These are phyloP conservation scores for Cladosporium halotolerans DNA, from an alignment of 2,329 filamentous ascomycete genomes.

Conservation along the genomic window DNA sequence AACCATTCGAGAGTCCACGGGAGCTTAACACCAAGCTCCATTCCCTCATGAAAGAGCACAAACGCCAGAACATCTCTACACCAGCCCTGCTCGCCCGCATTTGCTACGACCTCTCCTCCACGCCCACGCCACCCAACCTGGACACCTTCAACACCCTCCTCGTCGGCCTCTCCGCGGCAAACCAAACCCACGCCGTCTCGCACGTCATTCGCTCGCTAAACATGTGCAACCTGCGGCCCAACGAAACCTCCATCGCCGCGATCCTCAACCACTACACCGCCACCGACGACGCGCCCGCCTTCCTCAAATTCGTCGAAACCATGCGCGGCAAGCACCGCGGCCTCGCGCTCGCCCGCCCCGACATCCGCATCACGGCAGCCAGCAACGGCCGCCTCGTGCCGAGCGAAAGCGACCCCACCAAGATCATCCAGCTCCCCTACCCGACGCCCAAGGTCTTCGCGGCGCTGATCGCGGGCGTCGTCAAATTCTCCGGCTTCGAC, in stretches of 20 bases:
- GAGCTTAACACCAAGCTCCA: slow-evolving; percentile 23
- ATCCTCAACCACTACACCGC: slow-evolving; percentile 37
- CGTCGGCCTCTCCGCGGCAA: slow-evolving; percentile 49
- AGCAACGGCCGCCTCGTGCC: slow-evolving; percentile 18
- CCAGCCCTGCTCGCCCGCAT: slow-evolving; percentile 34
- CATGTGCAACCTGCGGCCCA: slow-evolving; percentile 37
- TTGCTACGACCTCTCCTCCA: slow-evolving; percentile 60
- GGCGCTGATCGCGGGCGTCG: slow-evolving; percentile 36
- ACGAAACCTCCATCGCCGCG: slow-evolving; percentile 38
- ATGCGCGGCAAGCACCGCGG: slow-evolving; percentile 37
- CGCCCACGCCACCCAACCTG: slow-evolving; percentile 54
- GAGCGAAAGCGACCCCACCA: slow-evolving; percentile 15
- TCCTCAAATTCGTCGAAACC: slow-evolving; percentile 34
- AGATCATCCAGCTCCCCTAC: slow-evolving; percentile 38
- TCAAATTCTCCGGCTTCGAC: slow-evolving; percentile 42
- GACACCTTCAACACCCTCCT: slow-evolving; percentile 68
- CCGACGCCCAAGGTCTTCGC: slow-evolving; percentile 41
- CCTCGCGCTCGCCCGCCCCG: slow-evolving; percentile 36
- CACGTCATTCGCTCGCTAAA: slow-evolving; percentile 26
- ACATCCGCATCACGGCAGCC: slow-evolving; percentile 30
- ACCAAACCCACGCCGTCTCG: slow-evolving; percentile 22
- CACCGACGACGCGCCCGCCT: slow-evolving; percentile 27
- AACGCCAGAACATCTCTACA: slow-evolving; percentile 15
- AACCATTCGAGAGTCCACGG: slow-evolving; percentile 12
- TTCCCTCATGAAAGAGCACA: slow-evolving; percentile 18